Base-by-base conservation (phyloP, 805 yeast species). In the Lachancea meyersii region DNA sequence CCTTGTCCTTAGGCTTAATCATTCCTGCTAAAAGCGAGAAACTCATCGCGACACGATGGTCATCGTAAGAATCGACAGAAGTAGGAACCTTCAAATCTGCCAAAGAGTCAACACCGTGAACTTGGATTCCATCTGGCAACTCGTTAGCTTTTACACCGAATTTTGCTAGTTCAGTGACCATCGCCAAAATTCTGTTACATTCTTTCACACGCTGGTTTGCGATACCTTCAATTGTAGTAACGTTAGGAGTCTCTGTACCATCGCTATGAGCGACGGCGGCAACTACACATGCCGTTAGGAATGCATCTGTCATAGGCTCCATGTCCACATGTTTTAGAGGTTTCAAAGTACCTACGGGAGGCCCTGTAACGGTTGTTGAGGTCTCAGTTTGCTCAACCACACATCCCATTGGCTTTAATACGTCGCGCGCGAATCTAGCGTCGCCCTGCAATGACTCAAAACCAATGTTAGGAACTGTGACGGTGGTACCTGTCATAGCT, bases 271-370 rank as follows among this genome's bases (percentile, higher is more conserved):
- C 95, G 32, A 85, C 75, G n/a, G 98, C 96, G 26, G 97, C 98
- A 16, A 88, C 94, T 10, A 93, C 97, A 41, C 94, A 78, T 0
- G 98, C 98, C 13, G 98, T 93, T 56, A 93, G 71, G 62, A 93
- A 93, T 0, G 98, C 98, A 65, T 93, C 98, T 0, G 98, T 93
- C 98, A 93, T 93, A 42, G 98, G 97, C 67, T 93, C 98, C 98
- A 93, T 93, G 61, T 93, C 97, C 44, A 93, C 82, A 48, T 71
- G 75, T 10, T 79, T 70, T 49, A 93, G 69, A 5, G 95, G 86
- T 55, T 72, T 75, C 50, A 93, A 71, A 0, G 64, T 47, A 13
- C 94, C 94, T 30, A 66, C 65, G 16, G 83, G 70, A 5, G 97
- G 96, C 37, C 97, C 97, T 32, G 82, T 77, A 7, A 93, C 97